A percentile compares a stretch with the other conserved stretches of the same genome.
These are phyloP conservation scores for Daldinia eschscholtzii DNA, from an alignment of 2,329 filamentous ascomycete genomes.

Conservation along the genomic window DNA sequence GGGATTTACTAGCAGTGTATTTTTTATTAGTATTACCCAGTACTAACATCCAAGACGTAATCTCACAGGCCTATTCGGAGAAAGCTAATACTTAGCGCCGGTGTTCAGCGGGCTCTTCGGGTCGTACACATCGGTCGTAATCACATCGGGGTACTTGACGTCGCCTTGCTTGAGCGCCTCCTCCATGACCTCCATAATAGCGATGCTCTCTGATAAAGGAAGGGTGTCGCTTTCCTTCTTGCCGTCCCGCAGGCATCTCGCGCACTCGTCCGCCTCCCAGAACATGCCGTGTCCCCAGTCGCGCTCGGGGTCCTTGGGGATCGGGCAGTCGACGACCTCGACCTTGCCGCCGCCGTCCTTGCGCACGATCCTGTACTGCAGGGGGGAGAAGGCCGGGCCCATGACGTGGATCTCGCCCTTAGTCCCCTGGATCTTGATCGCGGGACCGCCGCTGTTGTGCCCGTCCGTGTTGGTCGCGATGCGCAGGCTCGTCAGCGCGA, in stretches of 20 bases:
- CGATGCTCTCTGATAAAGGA: conserved; percentile 80
- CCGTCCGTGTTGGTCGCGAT: conserved; percentile 72
- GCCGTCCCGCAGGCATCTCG: conserved; percentile 79
- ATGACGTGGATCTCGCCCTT: conserved; percentile 85
- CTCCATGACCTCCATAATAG: conserved; percentile 83
- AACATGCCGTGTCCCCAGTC: conserved; percentile 84
- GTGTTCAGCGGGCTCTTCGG: conserved; percentile 72
- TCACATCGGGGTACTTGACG: conserved; percentile 67
- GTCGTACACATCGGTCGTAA: conserved; percentile 70
- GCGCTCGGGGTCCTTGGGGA: conserved; percentile 63
- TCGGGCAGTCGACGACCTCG: conserved; percentile 66
- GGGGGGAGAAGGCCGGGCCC: conserved; percentile 77
- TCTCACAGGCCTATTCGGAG: not conserved
- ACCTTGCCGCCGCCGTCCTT: conserved; percentile 61
- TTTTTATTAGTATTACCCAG: not conserved
- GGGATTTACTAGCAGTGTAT: not conserved
- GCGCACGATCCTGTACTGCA: conserved; percentile 73
- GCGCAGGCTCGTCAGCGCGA: conserved; percentile 76
- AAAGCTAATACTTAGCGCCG: conserved; percentile 53
- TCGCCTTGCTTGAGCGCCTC: conserved; percentile 66
- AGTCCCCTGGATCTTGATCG: conserved; percentile 84
- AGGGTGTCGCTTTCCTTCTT: conserved; percentile 79
- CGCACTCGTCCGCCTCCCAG: conserved; percentile 87
- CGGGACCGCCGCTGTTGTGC: conserved; percentile 70
- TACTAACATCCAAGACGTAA: not conserved